Evolutionary conservation across 2,329 filamentous ascomycete species (phyloP), one percentile per base, ranked within the genome.

Genomic region (Scedosporium apiospermum): DNA sequence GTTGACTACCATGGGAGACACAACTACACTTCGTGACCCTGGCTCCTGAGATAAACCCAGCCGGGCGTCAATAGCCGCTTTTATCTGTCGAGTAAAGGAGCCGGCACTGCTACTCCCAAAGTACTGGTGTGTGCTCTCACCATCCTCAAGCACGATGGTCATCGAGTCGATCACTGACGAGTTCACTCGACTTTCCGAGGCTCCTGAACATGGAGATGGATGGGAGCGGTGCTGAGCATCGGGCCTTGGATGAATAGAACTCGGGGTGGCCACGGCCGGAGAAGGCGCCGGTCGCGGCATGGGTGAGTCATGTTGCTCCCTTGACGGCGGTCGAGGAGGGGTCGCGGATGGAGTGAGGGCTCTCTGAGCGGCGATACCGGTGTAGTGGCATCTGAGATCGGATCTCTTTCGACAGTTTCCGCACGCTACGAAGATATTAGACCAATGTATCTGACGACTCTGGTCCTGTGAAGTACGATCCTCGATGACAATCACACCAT

Each of bases 31-130:
- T 6, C 57, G 51, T 4, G 57, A 38, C 16, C 41, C 42, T 16
- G 51, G 23, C 4, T 55, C 2, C 5, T 7, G 6, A 23, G 51
- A 7, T 21, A 60, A 44, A 3, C 70, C 69, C 0, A 73, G 49
- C 3, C 69, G 66, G 3, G 66, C 66, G 5, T 78, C 76, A 1
- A 79, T 75, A 0, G 76, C 77, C 1, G 71, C 74, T 60, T 75
- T 78, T 46, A 80, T 78, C 62, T 79, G 77, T 1, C 72, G 73
- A 30, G 78, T 79, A 58, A 80, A 80, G 2, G 76, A 77, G 0
- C 77, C 76, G 0, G 76, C 76, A 63, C 78, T 80, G 16, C 77
- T 79, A 64, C 73, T 78, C 0, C 78, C 77, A 62, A 80, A 80
- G 63, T 77, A 79, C 18, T 78, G 77, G 14, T 75, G 71, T 0